phyloP scores from a whole-genome alignment of 2,329 filamentous ascomycete genomes.

The Didymella segeticola region DNA sequence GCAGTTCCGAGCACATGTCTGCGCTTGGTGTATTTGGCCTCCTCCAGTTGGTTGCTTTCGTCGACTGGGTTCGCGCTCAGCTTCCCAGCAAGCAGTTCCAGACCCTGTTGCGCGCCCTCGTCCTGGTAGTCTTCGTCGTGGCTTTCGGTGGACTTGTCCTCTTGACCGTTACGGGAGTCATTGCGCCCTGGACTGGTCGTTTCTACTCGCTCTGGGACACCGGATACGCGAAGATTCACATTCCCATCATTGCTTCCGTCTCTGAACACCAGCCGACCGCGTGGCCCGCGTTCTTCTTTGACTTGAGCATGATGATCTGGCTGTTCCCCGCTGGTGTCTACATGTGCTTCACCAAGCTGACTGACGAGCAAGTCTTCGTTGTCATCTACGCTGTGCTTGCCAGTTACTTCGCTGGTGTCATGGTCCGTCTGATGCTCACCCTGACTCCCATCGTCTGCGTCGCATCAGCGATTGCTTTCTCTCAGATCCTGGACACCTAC shows the following conservation, averaged over 20 bases:
- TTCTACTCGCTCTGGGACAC: constrained; percentile 99
- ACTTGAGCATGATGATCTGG: constrained; percentile 98
- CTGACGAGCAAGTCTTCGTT: constrained; percentile 96
- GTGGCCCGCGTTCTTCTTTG: constrained; percentile 99
- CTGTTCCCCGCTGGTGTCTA: constrained; percentile 98
- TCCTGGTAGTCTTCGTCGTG: constrained; percentile 76
- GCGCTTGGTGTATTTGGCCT: constrained; percentile 95
- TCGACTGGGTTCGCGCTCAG: constrained; percentile 87
- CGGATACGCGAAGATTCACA: constrained; percentile 98
- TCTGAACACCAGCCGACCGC: constrained; percentile 99
- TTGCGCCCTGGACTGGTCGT: constrained; percentile 96
- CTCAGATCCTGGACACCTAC: constrained; percentile 87
- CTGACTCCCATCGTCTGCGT: constrained; percentile 96
- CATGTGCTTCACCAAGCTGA: constrained; percentile 92
- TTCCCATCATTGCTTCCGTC: constrained; percentile 99
- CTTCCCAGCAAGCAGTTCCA: constrained; percentile 94
- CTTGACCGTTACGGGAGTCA: constrained; percentile 85
- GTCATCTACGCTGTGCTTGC: constrained; percentile 96
- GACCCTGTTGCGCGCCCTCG: constrained; percentile 79
- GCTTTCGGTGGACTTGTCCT: constrained; percentile 78
- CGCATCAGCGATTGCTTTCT: constrained; percentile 86
- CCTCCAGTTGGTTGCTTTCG: constrained; percentile 89
- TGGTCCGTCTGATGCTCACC: constrained; percentile 98
- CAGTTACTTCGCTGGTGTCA: constrained; percentile 98
- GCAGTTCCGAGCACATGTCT: constrained; percentile 98